A percentile compares a stretch with the other conserved stretches of the same genome.
phyloP scores from a whole-genome alignment of 345 rosid genomes.

The Lumnitzera littorea region DNA sequence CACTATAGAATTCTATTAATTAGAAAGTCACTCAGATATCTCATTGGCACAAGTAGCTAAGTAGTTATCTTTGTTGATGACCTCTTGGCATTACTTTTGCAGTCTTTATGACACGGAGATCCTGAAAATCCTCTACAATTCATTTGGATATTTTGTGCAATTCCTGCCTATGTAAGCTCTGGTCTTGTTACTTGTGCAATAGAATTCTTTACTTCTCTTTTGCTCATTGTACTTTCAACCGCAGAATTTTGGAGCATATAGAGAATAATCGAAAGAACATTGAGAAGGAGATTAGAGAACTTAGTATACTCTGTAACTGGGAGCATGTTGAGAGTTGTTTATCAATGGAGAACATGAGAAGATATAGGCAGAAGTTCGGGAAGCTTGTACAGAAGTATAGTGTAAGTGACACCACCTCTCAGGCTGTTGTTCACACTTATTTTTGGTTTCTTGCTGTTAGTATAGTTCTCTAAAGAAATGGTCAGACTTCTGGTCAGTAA shows the following conservation, averaged over 20 bases:
- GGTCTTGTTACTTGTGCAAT: neutral
- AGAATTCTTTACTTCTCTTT: conserved; percentile 3
- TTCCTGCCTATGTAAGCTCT: conserved; percentile 69
- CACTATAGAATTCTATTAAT: neutral
- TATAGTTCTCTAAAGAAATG: too few species aligned
- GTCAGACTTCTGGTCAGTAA: too few species aligned
- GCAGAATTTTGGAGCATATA: conserved; percentile 61
- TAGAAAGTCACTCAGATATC: neutral
- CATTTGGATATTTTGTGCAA: conserved; percentile 78
- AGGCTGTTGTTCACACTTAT: too few species aligned
- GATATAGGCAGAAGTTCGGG: conserved; percentile 63
- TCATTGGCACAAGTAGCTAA: conserved; percentile 1
- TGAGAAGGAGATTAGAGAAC: conserved; percentile 58
- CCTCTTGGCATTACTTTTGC: conserved; percentile 21
- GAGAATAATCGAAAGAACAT: conserved; percentile 43
- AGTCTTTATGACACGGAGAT: conserved; percentile 53
- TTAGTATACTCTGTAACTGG: conserved; percentile 71
- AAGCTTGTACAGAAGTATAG: conserved; percentile 70
- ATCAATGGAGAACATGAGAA: conserved; percentile 47
- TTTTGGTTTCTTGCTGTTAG: too few species aligned
- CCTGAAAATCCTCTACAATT: conserved; percentile 65
- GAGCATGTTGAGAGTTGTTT: conserved; percentile 50
- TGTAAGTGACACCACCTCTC: conserved; percentile 31
- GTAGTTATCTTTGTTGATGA: conserved; percentile 1
- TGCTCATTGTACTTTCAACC: neutral